These are phyloP conservation scores for Populus nigra DNA, from an alignment of 345 rosid genomes.

Conservation along the genomic window DNA sequence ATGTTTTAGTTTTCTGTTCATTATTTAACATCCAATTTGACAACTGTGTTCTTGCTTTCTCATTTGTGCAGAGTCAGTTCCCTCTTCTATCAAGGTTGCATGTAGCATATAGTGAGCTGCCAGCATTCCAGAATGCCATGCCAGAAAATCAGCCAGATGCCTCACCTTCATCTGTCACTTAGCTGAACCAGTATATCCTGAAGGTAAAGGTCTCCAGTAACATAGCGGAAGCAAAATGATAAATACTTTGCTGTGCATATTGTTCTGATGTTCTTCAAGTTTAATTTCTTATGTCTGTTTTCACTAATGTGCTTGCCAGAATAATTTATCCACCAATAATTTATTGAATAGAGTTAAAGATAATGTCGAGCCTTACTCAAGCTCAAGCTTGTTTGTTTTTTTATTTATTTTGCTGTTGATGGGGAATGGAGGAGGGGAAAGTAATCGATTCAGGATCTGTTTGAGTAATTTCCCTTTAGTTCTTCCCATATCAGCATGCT, in stretches of 20 bases:
- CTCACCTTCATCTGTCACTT: constrained; percentile 18
- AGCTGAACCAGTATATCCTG: not conserved
- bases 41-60: not conserved
- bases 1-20: not conserved
- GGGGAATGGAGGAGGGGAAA: no score
- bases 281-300: no score
- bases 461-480: no score
- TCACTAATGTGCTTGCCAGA: no score
- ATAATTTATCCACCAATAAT: no score
- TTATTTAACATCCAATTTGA: not conserved
- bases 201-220: not conserved
- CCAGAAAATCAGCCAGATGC: constrained; percentile 48
- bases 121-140: constrained; percentile 42
- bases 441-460: no score
- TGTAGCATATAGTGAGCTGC: constrained; percentile 48
- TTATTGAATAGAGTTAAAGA: no score
- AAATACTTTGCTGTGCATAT: not conserved
- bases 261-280: not conserved
- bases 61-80: constrained; percentile 46
- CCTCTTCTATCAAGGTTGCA: constrained; percentile 58
- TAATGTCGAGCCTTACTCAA: no score
- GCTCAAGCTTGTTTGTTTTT: no score
- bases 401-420: no score
- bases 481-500: no score
- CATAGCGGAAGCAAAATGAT: not conserved